These are phyloP conservation scores for Termitomyces eurrhizus DNA, from an alignment of 768 basidiomycete genomes.

Conservation along the genomic window DNA sequence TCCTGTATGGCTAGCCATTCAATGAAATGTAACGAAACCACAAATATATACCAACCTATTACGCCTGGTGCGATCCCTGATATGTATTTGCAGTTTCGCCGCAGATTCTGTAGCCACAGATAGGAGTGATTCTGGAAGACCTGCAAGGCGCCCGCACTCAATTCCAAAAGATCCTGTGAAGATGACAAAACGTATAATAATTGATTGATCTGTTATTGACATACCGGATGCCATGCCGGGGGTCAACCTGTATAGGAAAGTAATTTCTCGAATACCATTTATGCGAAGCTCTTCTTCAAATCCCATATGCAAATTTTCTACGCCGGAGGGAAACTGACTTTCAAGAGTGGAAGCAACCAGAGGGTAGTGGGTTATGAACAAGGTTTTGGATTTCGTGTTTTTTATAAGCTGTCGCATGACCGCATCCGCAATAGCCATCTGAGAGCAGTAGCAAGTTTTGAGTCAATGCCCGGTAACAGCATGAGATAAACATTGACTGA, in stretches of 20 bases:
- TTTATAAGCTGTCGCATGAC: slow-evolving; percentile 70
- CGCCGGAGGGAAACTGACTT: slow-evolving; percentile 50
- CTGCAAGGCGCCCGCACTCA: slow-evolving; percentile 88
- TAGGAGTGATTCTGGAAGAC: slow-evolving; percentile 70
- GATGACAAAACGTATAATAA: background rate
- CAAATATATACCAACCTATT: slow-evolving; percentile 39
- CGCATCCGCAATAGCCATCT: slow-evolving; percentile 88
- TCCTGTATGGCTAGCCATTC: slow-evolving; percentile 1
- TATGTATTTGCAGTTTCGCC: slow-evolving; percentile 47
- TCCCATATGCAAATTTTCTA: slow-evolving; percentile 86
- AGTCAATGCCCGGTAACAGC: background rate
- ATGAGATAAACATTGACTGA: slow-evolving; percentile 20
- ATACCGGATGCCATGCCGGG: slow-evolving; percentile 63
- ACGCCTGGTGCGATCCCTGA: slow-evolving; percentile 43
- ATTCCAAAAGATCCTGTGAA: slow-evolving; percentile 78
- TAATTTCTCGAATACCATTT: slow-evolving; percentile 75
- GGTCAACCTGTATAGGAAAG: slow-evolving; percentile 79
- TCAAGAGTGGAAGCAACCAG: slow-evolving; percentile 69
- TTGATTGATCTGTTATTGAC: background rate
- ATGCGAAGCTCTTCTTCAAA: slow-evolving; percentile 66
- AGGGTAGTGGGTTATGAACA: slow-evolving; percentile 97
- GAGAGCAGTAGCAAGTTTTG: background rate
- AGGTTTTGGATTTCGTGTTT: slow-evolving; percentile 58
- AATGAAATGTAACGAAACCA: background rate
- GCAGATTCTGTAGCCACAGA: slow-evolving; percentile 54